These are phyloP conservation scores for Kockiozyma suomiensis DNA, from an alignment of 805 yeast species.

Conservation along the genomic window DNA sequence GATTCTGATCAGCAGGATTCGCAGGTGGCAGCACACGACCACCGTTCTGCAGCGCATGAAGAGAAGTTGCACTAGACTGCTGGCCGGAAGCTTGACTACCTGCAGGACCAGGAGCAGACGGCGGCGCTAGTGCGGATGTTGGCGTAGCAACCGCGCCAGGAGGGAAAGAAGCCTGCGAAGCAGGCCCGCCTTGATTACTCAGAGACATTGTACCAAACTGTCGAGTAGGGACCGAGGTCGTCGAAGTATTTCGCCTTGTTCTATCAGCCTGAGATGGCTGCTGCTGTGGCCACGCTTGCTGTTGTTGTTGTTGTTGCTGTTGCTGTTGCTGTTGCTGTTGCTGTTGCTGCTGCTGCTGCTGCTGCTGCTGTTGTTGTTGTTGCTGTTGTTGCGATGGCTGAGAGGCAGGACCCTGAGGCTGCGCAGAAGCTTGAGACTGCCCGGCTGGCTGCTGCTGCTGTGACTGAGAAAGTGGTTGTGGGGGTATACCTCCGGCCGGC, in stretches of 20 bases:
- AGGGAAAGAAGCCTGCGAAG: conserved; percentile 1
- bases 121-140: conserved; percentile 3
- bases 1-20: conserved; percentile 98
- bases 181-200: background rate
- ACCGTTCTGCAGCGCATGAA: conserved; percentile 45
- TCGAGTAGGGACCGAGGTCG: conserved; percentile 7
- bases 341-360: too few relatives aligned
- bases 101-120: background rate
- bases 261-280: conserved; percentile 13
- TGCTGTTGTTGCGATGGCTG: background rate
- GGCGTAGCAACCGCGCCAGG: conserved; percentile 2
- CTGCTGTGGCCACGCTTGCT: conserved; percentile 11
- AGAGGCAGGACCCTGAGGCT: background rate
- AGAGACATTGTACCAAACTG: conserved; percentile 12
- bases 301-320: background rate
- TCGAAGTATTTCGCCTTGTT: conserved; percentile 3
- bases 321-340: too few relatives aligned
- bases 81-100: conserved; percentile 1
- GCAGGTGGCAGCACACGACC: conserved; percentile 57
- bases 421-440: background rate
- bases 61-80: conserved; percentile 31
- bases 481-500: conserved; percentile 1
- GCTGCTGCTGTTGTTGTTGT: conserved; percentile 13
- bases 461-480: conserved; percentile 7
- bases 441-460: background rate